A percentile compares a stretch with the other conserved stretches of the same genome.
Conservation (phyloP, 805 yeast genomes). For the Saccharomycopsis javanensis region DNA sequence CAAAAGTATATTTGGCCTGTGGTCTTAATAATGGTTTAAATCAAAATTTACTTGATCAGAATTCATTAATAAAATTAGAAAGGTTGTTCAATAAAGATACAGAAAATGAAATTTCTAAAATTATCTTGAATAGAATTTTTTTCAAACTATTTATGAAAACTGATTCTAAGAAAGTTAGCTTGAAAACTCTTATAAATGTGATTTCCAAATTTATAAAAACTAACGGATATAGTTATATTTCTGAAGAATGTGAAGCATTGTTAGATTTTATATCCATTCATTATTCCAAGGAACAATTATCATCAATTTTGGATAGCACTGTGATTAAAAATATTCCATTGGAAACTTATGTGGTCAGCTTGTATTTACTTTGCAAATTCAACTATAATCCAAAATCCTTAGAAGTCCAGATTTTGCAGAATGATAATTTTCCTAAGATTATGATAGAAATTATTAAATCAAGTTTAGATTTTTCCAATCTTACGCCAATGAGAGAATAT, state of each 20-base stretch:
- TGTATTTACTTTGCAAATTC: neutral
- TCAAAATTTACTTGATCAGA: slow-evolving; percentile 20
- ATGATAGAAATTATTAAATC: slow-evolving; percentile 9
- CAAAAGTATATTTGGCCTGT: slow-evolving; percentile 47
- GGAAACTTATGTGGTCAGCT: neutral
- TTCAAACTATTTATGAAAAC: slow-evolving; percentile 37
- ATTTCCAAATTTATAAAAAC: slow-evolving; percentile 31
- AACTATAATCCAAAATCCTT: neutral
- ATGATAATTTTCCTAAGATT: slow-evolving; percentile 5
- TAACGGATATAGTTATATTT: slow-evolving; percentile 28
- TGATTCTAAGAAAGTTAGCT: slow-evolving; percentile 23
- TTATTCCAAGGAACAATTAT: slow-evolving; percentile 25
- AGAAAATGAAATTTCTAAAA: slow-evolving; percentile 47
- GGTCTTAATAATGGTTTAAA: slow-evolving; percentile 50
- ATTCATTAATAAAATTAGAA: slow-evolving; percentile 23
- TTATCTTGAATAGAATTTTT: slow-evolving; percentile 41
- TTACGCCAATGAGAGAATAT: neutral
- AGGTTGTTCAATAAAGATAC: slow-evolving; percentile 30
- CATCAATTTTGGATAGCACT: neutral
- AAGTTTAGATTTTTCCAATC: neutral
- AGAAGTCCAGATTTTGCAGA: slow-evolving; percentile 1
- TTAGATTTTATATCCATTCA: slow-evolving; percentile 27
- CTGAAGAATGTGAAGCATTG: slow-evolving; percentile 32
- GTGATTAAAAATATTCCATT: neutral
- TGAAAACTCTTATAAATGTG: slow-evolving; percentile 27